Base-by-base conservation (phyloP, 2,329 filamentous ascomycete genomes). In the Tolypocladium inflatum region DNA sequence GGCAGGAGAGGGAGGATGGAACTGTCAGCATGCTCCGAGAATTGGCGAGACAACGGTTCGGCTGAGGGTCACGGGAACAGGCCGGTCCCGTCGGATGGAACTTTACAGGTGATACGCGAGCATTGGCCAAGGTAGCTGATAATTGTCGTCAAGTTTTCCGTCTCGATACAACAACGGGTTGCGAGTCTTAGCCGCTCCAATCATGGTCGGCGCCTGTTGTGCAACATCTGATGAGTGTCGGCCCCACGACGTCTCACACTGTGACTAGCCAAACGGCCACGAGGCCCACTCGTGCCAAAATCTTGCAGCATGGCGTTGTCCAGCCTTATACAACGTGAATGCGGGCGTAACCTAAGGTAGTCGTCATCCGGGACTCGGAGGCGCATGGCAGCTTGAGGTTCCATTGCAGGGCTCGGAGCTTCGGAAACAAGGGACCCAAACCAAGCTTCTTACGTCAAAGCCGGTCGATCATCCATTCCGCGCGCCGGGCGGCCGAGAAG, bases 21-120 rank as follows among this genome's bases (percentile, higher is more conserved):
- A 96, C 91, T 1, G 90, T 97, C 79, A 84, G 84, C 54, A 91
- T 90, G 80, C 68, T 97, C 67, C 87, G 81, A 73, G 84, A 86
- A 65, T 74, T 97, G 73, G 93, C 91, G 19, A 87, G 81, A 74
- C 83, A 90, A 74, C 81, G 89, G 62, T 96, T 90, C 79, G 90
- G 90, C 33, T 84, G 69, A 59, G 23, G 19, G 15, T 11, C 41
- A 21, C 10, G 19, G 10, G 41, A 2, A 10, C 41, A 21, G 41
- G 9, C 41, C 41, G 41, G n/a, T 5, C 41, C n/a, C 13, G 19
- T 52, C 48, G 30, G 48, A 52, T 52, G 48, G 17, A 52, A 52
- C 48, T 21, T 19, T 10, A 10, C 17, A 33, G 48, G 45, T n/a
- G 17, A 33, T 10, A 9, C 7, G 45, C 26, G 26, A 33, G 45